A percentile compares a stretch with the other conserved stretches of the same genome.
These are phyloP conservation scores for Mycena metata DNA, from an alignment of 768 basidiomycete species.

Conservation along the genomic window DNA sequence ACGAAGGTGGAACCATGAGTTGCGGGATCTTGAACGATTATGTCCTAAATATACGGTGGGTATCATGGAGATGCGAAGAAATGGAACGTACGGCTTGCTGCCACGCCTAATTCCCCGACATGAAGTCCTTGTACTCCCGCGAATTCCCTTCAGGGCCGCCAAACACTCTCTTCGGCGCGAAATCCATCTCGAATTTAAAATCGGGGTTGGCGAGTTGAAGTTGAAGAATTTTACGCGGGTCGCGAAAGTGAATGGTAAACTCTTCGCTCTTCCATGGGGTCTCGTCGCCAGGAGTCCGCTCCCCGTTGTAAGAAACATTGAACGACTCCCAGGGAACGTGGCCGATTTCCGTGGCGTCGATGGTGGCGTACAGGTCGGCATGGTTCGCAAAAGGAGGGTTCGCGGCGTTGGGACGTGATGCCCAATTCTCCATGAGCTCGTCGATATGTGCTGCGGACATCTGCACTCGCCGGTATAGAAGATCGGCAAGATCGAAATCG, in stretches of 20 bases:
- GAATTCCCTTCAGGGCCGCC: conserved; percentile 16
- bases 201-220: conserved; percentile 44
- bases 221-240: conserved; percentile 37
- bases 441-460: no score
- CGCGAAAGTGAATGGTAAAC: conserved; percentile 44
- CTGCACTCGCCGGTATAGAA: no score
- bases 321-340: no score
- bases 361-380: no score
- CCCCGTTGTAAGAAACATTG: no score
- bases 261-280: conserved; percentile 34
- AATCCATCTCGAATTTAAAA: conserved; percentile 45
- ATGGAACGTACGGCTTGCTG: conserved; percentile 38
- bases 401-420: no score
- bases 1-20: conserved; percentile 36
- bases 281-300: no score
- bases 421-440: no score
- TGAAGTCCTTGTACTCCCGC: conserved; percentile 40
- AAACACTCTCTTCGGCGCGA: conserved; percentile 37
- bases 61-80: background rate
- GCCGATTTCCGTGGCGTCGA: no score
- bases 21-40: conserved; percentile 26
- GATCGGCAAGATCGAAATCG: no score
- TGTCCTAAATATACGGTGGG: conserved; percentile 19
- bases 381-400: no score
- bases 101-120: conserved; percentile 44